phyloP scores from a whole-genome alignment of 106 monocot genomes.

The Dendrobium huoshanense region DNA sequence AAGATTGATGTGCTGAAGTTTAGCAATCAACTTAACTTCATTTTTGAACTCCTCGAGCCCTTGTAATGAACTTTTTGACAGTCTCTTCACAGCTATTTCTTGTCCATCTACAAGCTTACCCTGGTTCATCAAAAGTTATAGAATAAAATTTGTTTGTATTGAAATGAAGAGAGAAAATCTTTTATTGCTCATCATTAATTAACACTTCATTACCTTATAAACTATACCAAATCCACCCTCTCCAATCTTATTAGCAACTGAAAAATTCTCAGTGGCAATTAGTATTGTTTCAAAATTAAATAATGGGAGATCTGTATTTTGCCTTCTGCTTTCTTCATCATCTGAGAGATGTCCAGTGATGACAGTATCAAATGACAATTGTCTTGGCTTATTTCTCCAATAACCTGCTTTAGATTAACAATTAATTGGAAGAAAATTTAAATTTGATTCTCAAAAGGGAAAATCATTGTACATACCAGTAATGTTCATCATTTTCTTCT shows the following conservation, averaged over 20 bases:
- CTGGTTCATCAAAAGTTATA: constrained; percentile 7
- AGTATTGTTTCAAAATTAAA: constrained; percentile 16
- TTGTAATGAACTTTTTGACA: constrained; percentile 44
- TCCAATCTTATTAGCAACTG: constrained; percentile 13
- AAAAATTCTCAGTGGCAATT: constrained; percentile 28
- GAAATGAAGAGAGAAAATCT: neutral
- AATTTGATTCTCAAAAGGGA: too few species aligned
- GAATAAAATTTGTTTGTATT: neutral
- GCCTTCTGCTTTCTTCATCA: neutral
- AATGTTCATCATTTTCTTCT: too few species aligned
- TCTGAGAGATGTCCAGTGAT: neutral
- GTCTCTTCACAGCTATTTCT: constrained; percentile 48
- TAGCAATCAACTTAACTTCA: constrained; percentile 50
- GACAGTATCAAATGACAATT: neutral
- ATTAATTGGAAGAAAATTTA: neutral
- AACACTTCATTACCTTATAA: constrained; percentile 22
- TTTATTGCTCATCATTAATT: too few species aligned
- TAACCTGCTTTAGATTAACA: neutral
- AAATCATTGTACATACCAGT: too few species aligned
- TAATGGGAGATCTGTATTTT: constrained; percentile 10
- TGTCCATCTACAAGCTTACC: constrained; percentile 30
- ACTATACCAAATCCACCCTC: constrained; percentile 31
- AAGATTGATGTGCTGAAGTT: constrained; percentile 53
- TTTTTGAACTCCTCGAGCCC: constrained; percentile 59
- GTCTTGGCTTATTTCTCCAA: neutral